These are phyloP conservation scores for Termitomyces sp. DNA, from an alignment of 768 basidiomycete genomes.

Conservation along the genomic window DNA sequence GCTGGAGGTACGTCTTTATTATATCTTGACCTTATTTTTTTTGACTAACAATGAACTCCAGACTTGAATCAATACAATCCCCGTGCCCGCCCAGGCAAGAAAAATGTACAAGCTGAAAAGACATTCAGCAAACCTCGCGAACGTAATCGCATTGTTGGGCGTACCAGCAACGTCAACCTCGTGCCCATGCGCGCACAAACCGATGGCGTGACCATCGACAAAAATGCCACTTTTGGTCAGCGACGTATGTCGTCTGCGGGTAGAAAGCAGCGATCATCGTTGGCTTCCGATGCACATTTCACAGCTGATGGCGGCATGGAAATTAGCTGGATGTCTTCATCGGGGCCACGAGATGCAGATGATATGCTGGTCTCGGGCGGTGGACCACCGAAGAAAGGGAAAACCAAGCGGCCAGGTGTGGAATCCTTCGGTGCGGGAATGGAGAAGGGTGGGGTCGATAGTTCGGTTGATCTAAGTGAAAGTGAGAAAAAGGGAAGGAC, in stretches of 20 bases:
- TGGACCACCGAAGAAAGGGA: conserved; percentile 25
- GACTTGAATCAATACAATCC: conserved; percentile 51
- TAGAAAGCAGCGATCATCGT: conserved; percentile 9
- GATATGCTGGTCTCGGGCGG: conserved; percentile 22
- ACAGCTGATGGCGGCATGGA: conserved; percentile 69
- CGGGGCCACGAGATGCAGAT: conserved; percentile 31
- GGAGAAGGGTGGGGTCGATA: conserved; percentile 70
- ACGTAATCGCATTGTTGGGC: conserved; percentile 41
- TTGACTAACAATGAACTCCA: conserved; percentile 17
- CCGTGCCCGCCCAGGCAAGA: conserved; percentile 44
- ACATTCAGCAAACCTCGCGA: conserved; percentile 38
- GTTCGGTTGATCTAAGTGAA: conserved; percentile 47
- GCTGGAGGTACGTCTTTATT: conserved; percentile 42
- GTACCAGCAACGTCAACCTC: conserved; percentile 40
- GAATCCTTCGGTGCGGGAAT: conserved; percentile 86
- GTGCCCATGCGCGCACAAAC: conserved; percentile 58
- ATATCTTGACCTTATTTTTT: conserved; percentile 5
- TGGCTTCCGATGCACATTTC: conserved; percentile 17
- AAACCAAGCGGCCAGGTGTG: conserved; percentile 51
- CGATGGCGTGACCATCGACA: conserved; percentile 30
- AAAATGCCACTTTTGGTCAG: conserved; percentile 67
- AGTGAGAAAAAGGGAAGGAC: conserved; percentile 76
- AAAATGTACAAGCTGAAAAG: conserved; percentile 43
- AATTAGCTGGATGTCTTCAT: conserved; percentile 75
- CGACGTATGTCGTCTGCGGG: conserved; percentile 36